Base-by-base conservation (phyloP, 768 basidiomycete genomes). In the Russula lepida region DNA sequence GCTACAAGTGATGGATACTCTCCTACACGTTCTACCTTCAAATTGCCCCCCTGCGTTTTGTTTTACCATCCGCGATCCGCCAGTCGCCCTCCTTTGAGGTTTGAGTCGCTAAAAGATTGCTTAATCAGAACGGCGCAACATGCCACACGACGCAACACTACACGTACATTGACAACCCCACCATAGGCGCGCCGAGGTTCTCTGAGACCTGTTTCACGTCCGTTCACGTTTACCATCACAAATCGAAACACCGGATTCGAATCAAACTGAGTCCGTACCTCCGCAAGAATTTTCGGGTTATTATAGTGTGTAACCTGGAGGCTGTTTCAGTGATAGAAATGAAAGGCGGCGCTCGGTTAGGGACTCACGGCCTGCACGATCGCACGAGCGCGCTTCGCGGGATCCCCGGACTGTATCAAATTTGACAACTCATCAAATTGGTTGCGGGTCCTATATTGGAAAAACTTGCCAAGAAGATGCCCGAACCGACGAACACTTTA, bases 401-500 rank as follows among this genome's bases (percentile, higher is more conserved):
- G 93, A 71, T 98, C 88, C 52, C 88, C 91, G 47, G 94, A 94
- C 85, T 95, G 60, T 46, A 66, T 59, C 66, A 30, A 27, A 21
- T 23, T 3, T 17, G 51, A 8, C 15, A 23, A 30, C 15, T 52
- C 27, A 15, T 58, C 48, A 60, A 6, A 28, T 58, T 46, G 51
- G 33, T 50, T 15, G 54, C 30, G 19, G 33, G 33, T 6, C 19
- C 27, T 30, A 4, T 30, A 8, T 39, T 28, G 35, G 15, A 35
- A n/a, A 44, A 39, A 78, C 85, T 51, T 66, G 88, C 92, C 73
- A 89, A 84, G 84, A 97, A 98, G 70, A 98, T 95, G 51, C 95
- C 95, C 21, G 94, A 97, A 41, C 95, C 95, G 62, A 99, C 95
- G 68, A 99, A 99, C 33, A 99, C 95, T 90, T 70, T 58, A 64